Base-by-base conservation (phyloP, 176 grass and related monocot genomes). In the Carex parvula region DNA sequence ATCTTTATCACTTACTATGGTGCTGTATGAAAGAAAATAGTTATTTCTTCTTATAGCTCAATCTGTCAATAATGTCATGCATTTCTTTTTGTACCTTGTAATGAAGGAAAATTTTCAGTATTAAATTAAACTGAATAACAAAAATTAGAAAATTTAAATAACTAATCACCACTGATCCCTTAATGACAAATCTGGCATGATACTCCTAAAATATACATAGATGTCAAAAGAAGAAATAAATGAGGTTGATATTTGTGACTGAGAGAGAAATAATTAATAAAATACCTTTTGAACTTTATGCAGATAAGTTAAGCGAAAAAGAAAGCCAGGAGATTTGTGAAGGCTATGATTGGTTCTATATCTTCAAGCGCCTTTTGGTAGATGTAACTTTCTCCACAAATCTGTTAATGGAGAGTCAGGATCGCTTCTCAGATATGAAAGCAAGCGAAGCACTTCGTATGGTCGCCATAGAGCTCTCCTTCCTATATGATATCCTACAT, bases 321-420 rank as follows among this genome's bases (percentile, higher is more conserved):
- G 39, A 42, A 5, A 7, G 39, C 39, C 5, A 22, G 64, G 46
- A 85, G 5, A 78, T 85, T 63, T 71, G 59, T 3, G 71, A 92
- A 18, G 91, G 62, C 0, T 39, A 32, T 70, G 59, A 37, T 60
- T 90, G 87, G 81, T 92, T 89, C 13, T 6, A 64, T 53, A 92
- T 56, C 59, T 92, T 92, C 78, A 85, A 79, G 68, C 59, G 68
- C 5, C 90, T 89, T 18, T 89, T 90, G 12, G 90, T 87, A 33
- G 84, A 90, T 86, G 85, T 92, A 81, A 92, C 89, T 56, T 85
- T 92, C 54, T 87, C 84, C 85, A 88, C 89, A 73, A 65, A 80
- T 58, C 42, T 82, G 16, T 53, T 64, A 54, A 76, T 60, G 79
- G 3, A 87, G 8, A 87, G 86, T 41, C 80, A 75, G 37, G 48